Evolutionary conservation across 495 filamentous ascomycete species (phyloP).

Genomic region (Xylaria scruposa): DNA sequence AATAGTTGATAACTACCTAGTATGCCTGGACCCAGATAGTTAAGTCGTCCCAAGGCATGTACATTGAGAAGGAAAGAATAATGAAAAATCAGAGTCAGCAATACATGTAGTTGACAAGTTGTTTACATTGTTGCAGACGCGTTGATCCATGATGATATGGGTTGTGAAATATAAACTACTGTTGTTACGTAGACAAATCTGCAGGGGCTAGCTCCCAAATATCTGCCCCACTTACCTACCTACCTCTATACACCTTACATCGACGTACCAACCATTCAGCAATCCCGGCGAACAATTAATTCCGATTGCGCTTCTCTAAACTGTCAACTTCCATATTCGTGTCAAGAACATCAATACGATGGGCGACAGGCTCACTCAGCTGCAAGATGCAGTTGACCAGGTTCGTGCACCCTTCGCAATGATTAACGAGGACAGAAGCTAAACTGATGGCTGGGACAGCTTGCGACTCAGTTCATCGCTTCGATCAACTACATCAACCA

Average conservation of each 20-base stretch:
- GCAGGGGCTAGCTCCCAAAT: not conserved
- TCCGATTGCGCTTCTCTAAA: not conserved
- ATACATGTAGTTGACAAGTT: too few relatives aligned
- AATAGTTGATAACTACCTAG: too few relatives aligned
- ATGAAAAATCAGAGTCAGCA: too few relatives aligned
- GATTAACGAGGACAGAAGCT: not conserved
- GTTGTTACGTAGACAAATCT: not conserved
- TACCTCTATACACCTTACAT: too few relatives aligned
- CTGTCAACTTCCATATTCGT: not conserved
- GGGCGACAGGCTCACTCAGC: conserved; percentile 90
- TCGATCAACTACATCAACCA: conserved; percentile 80
- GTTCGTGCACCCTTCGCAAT: conserved; percentile 49
- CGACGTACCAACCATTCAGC: not conserved
- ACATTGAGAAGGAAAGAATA: too few relatives aligned
- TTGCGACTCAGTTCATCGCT: conserved; percentile 88
- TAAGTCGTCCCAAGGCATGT: too few relatives aligned
- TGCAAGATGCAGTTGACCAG: conserved; percentile 94
- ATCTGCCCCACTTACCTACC: not conserved
- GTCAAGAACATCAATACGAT: conserved; percentile 53
- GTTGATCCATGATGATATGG: too few relatives aligned
- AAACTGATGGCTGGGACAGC: conserved; percentile 55
- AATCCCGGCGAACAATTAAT: not conserved
- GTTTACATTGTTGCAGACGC: too few relatives aligned
- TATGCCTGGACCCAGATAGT: too few relatives aligned
- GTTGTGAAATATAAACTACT: too few relatives aligned